Evolutionary conservation across 2,329 filamentous ascomycete genomes (phyloP).

Genomic region (Fusarium odoratissimum): DNA sequence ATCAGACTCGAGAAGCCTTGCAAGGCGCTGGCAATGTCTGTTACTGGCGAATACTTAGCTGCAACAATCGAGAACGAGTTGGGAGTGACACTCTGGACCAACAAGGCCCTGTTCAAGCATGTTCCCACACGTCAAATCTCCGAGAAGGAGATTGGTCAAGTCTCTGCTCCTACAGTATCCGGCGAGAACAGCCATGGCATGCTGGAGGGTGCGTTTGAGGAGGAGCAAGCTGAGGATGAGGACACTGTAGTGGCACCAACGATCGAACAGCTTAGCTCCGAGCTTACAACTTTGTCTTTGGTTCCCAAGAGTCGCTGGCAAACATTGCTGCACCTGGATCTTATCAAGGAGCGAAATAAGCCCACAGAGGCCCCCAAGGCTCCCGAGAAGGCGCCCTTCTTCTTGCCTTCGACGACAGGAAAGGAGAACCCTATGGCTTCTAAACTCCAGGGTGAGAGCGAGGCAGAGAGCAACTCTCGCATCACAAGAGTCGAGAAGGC

Average conservation of each 20-base stretch:
- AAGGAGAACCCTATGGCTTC: conserved; percentile 57
- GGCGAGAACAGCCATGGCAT: conserved; percentile 83
- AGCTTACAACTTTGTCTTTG: conserved; percentile 88
- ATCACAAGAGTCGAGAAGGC: conserved; percentile 74
- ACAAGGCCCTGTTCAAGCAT: conserved; percentile 89
- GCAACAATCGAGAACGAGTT: conserved; percentile 84
- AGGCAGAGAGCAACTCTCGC: conserved; percentile 67
- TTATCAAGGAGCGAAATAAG: conserved; percentile 94
- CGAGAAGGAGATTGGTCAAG: conserved; percentile 75
- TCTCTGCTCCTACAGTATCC: conserved; percentile 78
- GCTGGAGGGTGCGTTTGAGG: conserved; percentile 80
- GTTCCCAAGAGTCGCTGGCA: conserved; percentile 95
- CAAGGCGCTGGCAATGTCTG: conserved; percentile 87
- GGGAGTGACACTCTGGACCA: conserved; percentile 96
- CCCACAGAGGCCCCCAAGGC: conserved; percentile 91
- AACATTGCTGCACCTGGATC: conserved; percentile 89
- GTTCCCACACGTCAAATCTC: conserved; percentile 87
- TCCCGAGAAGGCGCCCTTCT: conserved; percentile 96
- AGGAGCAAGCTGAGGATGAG: conserved; percentile 62
- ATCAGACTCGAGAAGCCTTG: conserved; percentile 84
- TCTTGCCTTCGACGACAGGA: conserved; percentile 76
- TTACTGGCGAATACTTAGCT: conserved; percentile 93
- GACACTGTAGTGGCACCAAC: conserved; percentile 65
- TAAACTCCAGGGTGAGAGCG: conserved; percentile 48
- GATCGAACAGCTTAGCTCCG: conserved; percentile 81